A percentile compares a stretch with the other conserved stretches of the same genome.
Conservation (phyloP, 2,329 filamentous ascomycete genomes). For the Thyridium curvatum region DNA sequence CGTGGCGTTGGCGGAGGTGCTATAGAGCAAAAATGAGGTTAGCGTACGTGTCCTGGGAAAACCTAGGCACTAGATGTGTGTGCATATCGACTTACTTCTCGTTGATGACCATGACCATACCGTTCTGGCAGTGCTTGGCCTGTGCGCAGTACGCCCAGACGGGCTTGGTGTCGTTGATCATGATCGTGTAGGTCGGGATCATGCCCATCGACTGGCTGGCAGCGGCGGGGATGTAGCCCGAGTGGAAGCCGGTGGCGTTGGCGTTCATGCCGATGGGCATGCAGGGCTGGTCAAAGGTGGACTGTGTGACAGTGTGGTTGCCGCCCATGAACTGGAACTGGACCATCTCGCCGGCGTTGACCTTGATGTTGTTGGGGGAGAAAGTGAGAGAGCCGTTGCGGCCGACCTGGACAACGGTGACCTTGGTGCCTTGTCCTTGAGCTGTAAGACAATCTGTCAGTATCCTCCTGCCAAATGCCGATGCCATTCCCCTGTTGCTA, state of each 20-base stretch:
- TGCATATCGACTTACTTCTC: conserved; percentile 61
- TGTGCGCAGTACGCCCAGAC: conserved; percentile 78
- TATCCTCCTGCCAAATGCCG: neutral
- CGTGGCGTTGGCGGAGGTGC: conserved; percentile 42
- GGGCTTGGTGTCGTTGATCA: conserved; percentile 61
- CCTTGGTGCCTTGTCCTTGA: conserved; percentile 20
- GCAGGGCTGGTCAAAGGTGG: conserved; percentile 46
- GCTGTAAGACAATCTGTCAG: conserved; percentile 9
- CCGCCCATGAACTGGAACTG: conserved; percentile 61
- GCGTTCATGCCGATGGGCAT: conserved; percentile 35
- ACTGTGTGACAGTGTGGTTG: conserved; percentile 78
- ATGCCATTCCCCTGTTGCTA: too few relatives aligned
- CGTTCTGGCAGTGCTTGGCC: conserved; percentile 64
- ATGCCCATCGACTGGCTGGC: conserved; percentile 40
- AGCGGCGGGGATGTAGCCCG: conserved; percentile 59
- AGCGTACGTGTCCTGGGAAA: neutral
- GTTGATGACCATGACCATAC: conserved; percentile 75
- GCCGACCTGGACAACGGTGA: conserved; percentile 52
- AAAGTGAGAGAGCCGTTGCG: conserved; percentile 52
- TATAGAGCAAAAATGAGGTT: conserved; percentile 12
- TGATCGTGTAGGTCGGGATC: conserved; percentile 65
- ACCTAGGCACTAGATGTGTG: too few relatives aligned
- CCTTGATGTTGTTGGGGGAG: conserved; percentile 60
- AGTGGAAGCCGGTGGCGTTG: conserved; percentile 55
- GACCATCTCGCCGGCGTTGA: conserved; percentile 55